Evolutionary conservation across 116 monocot genomes (phyloP).

Genomic region (Zostera marina): DNA sequence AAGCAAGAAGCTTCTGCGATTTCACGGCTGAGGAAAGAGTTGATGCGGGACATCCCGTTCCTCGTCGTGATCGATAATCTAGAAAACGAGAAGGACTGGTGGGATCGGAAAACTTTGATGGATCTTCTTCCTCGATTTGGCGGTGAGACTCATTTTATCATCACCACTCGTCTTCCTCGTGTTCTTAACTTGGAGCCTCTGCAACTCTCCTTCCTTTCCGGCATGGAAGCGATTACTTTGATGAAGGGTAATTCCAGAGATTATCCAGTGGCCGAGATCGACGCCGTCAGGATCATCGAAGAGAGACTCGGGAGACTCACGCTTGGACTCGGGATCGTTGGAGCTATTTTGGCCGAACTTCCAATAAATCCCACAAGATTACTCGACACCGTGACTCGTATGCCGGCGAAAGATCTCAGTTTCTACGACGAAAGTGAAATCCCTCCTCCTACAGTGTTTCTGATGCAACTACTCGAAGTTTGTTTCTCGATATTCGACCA

Average conservation of each 20-base stretch:
- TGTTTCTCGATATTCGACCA: slow-evolving; percentile 94
- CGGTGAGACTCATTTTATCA: slow-evolving; percentile 75
- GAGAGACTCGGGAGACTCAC: slow-evolving; percentile 75
- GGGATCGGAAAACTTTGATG: slow-evolving; percentile 54
- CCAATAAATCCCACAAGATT: slow-evolving; percentile 75
- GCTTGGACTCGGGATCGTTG: slow-evolving; percentile 58
- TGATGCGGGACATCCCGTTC: slow-evolving; percentile 65
- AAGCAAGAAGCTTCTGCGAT: slow-evolving; percentile 84
- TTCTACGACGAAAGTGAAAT: slow-evolving; percentile 31
- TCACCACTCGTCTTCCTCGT: slow-evolving; percentile 61
- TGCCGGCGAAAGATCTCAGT: slow-evolving; percentile 26
- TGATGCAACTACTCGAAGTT: slow-evolving; percentile 67
- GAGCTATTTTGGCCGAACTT: slow-evolving; percentile 77
- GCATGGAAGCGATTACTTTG: slow-evolving; percentile 55
- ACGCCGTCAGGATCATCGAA: slow-evolving; percentile 65
- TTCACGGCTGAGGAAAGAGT: slow-evolving; percentile 50
- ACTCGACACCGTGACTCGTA: slow-evolving; percentile 66
- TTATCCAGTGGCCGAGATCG: slow-evolving; percentile 46
- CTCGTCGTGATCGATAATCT: slow-evolving; percentile 77
- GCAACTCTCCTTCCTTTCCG: slow-evolving; percentile 76
- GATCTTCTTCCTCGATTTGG: slow-evolving; percentile 81
- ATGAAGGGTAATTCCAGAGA: slow-evolving; percentile 72
- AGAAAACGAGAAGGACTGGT: slow-evolving; percentile 87
- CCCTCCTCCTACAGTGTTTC: slow-evolving; percentile 22
- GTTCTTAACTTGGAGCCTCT: slow-evolving; percentile 78